Percentiles rank a stretch among this genome's conserved stretches.
These are phyloP conservation scores for Capsella rubella DNA, from an alignment of 441 rosid species.

Conservation along the genomic window DNA sequence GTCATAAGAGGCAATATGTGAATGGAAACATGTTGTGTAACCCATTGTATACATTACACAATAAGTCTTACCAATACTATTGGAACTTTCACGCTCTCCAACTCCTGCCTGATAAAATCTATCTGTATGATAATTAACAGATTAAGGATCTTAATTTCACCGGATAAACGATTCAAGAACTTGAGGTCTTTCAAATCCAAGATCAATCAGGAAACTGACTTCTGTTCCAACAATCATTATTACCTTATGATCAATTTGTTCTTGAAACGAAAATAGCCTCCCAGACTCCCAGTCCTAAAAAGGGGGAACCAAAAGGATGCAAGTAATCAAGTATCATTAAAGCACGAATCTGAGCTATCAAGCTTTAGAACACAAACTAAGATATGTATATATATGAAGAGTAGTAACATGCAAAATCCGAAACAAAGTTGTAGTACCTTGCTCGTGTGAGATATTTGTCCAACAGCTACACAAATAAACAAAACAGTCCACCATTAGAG, in stretches of 20 bases:
- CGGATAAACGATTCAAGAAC: constrained; percentile 21
- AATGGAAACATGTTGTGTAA: constrained; percentile 20
- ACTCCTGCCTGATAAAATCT: constrained; percentile 66
- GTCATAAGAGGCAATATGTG: constrained; percentile 5
- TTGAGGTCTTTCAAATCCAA: not conserved
- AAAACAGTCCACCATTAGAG: constrained; percentile 20
- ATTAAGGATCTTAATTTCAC: constrained; percentile 23
- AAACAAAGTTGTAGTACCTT: constrained; percentile 55
- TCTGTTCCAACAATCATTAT: not conserved
- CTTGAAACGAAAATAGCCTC: constrained; percentile 73
- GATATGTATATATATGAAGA: not conserved
- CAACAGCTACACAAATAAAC: constrained; percentile 60
- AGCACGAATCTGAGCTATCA: too few species aligned
- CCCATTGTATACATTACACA: constrained; percentile 4
- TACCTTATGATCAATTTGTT: constrained; percentile 90
- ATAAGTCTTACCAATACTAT: constrained; percentile 60
- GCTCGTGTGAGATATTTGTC: constrained; percentile 70
- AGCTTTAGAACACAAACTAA: not conserved
- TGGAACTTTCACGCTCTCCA: constrained; percentile 61
- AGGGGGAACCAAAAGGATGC: constrained; percentile 1
- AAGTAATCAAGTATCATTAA: constrained; percentile 9
- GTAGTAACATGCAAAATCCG: not conserved
- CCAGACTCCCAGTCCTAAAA: constrained; percentile 71
- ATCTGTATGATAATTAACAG: constrained; percentile 53
- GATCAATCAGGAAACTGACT: not conserved